Conservation (phyloP, 108 stramenopile genomes). For the Pseudonitzschia delicatissima region DNA sequence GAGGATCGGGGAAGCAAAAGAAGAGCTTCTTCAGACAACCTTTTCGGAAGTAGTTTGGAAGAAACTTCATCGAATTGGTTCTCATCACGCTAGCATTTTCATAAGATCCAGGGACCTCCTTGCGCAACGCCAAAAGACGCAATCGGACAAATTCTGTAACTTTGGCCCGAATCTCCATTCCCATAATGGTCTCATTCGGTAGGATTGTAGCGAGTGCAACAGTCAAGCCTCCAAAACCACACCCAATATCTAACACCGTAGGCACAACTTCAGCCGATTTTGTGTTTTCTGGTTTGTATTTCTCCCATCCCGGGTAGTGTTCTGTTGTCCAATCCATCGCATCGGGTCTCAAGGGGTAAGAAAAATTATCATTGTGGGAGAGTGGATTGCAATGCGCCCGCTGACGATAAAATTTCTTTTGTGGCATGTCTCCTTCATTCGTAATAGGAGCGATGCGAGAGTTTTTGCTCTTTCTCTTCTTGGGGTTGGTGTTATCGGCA, state of each 20-base stretch:
- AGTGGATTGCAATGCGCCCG: slow-evolving; percentile 97
- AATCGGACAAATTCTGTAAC: slow-evolving; percentile 94
- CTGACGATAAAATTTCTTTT: slow-evolving; percentile 95
- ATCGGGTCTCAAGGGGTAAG: slow-evolving; percentile 78
- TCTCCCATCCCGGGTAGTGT: slow-evolving; percentile 49
- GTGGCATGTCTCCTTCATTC: slow-evolving; percentile 82
- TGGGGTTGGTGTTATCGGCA: not conserved
- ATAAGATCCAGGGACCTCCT: slow-evolving; percentile 70
- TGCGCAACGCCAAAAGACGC: slow-evolving; percentile 85
- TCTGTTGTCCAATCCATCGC: slow-evolving; percentile 87
- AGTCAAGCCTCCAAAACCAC: slow-evolving; percentile 96
- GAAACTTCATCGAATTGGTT: slow-evolving; percentile 92
- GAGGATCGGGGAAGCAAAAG: slow-evolving; percentile 98
- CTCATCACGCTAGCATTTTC: slow-evolving; percentile 85
- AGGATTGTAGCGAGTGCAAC: slow-evolving; percentile 74
- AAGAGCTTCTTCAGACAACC: slow-evolving; percentile 81
- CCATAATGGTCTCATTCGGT: slow-evolving; percentile 84
- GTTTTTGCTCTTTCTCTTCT: slow-evolving; percentile 2
- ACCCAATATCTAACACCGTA: slow-evolving; percentile 95
- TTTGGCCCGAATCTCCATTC: slow-evolving; percentile 95
- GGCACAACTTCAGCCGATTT: slow-evolving; percentile 13
- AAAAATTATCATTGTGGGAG: slow-evolving; percentile 87
- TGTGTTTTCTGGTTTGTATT: not conserved
- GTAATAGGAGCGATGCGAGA: slow-evolving; percentile 54
- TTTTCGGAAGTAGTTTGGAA: slow-evolving; percentile 64